phyloP scores from a whole-genome alignment of 305 asterid genomes.

The Fraxinus nigra region DNA sequence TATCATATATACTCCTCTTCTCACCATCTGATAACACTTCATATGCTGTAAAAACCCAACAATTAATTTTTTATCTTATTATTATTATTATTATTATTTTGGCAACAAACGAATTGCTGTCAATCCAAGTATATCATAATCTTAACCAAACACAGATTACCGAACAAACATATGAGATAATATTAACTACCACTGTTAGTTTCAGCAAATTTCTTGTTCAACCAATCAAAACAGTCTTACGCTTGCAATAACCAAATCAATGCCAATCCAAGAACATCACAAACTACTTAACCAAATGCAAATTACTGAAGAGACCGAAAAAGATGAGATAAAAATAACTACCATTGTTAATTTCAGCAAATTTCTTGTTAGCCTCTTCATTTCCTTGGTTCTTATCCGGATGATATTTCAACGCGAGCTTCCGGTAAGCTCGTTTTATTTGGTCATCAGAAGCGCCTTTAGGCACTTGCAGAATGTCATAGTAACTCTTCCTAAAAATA shows the following conservation, averaged over 20 bases:
- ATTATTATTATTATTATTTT: too few relatives aligned
- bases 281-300: background rate
- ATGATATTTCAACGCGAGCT: slow-evolving; percentile 94
- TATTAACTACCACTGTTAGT: background rate
- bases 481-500: slow-evolving; percentile 73
- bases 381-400: slow-evolving; percentile 94
- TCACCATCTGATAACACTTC: slow-evolving; percentile 90
- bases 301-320: background rate
- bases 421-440: slow-evolving; percentile 90
- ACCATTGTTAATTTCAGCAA: slow-evolving; percentile 92
- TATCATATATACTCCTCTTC: slow-evolving; percentile 85
- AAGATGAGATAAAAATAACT: background rate
- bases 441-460: slow-evolving; percentile 90
- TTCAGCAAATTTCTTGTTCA: background rate
- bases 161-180: background rate
- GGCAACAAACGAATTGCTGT: background rate
- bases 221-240: background rate
- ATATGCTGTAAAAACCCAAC: slow-evolving; percentile 52
- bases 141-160: background rate
- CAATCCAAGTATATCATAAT: background rate
- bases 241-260: background rate
- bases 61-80: background rate
- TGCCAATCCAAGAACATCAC: background rate
- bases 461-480: slow-evolving; percentile 77
- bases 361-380: slow-evolving; percentile 89